These are phyloP conservation scores for Glycine latifolia DNA, from an alignment of 306 rosid genomes.

Conservation along the genomic window DNA sequence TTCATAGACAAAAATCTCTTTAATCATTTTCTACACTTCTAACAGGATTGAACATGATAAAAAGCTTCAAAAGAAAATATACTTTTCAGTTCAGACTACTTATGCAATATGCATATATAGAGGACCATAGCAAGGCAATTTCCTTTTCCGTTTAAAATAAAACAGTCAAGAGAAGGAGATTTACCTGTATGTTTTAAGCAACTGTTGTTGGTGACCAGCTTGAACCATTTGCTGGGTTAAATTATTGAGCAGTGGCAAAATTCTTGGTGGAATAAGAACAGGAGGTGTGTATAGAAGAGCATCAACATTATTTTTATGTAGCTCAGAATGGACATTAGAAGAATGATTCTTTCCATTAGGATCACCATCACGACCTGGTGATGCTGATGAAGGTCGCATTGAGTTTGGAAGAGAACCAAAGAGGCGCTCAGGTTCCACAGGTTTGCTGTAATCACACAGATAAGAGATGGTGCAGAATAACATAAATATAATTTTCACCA, in stretches of 20 bases:
- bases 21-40: neutral
- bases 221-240: conserved; percentile 81
- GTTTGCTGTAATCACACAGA: conserved; percentile 65
- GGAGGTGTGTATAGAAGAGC: conserved; percentile 78
- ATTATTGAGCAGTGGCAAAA: conserved; percentile 78
- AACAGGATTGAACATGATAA: conserved; percentile 18
- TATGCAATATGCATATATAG: conserved; percentile 13
- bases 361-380: conserved; percentile 69
- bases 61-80: neutral
- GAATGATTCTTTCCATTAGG: conserved; percentile 55
- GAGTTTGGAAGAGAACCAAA: conserved; percentile 84
- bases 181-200: conserved; percentile 74
- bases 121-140: conserved; percentile 10
- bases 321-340: conserved; percentile 59
- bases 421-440: conserved; percentile 93
- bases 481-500: neutral
- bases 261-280: conserved; percentile 75
- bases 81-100: neutral
- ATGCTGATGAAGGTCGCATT: conserved; percentile 76
- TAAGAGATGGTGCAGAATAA: conserved; percentile 9
- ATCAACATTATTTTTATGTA: conserved; percentile 56
- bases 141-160: neutral
- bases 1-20: neutral
- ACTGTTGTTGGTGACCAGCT: conserved; percentile 81
- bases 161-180: neutral